Evolutionary conservation across 2,329 filamentous ascomycete species (phyloP).

Genomic region (Penicillium sp.): DNA sequence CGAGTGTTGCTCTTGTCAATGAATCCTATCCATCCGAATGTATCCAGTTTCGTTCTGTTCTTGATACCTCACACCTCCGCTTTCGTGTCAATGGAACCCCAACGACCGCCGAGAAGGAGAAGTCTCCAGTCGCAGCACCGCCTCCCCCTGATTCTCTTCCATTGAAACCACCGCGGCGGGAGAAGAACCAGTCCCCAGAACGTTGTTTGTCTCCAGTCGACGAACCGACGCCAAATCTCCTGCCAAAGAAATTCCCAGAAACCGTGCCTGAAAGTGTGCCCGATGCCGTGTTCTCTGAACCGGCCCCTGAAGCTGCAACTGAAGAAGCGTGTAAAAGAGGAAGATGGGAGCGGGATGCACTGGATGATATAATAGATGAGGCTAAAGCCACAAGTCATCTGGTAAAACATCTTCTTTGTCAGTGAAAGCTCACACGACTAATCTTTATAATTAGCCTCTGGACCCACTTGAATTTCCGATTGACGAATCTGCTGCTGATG

Average conservation of each 20-base stretch:
- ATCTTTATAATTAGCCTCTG: slow-evolving; percentile 28
- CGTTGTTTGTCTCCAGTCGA: slow-evolving; percentile 15
- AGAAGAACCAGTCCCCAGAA: slow-evolving; percentile 16
- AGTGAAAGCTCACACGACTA: not conserved
- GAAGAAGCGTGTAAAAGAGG: slow-evolving; percentile 1
- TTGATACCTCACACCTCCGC: slow-evolving; percentile 60
- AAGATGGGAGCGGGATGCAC: slow-evolving; percentile 49
- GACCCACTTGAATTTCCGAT: slow-evolving; percentile 32
- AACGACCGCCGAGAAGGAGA: slow-evolving; percentile 10
- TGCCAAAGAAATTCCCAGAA: not conserved
- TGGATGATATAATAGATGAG: slow-evolving; percentile 65
- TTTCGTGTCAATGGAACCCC: slow-evolving; percentile 37
- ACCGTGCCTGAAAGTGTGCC: not conserved
- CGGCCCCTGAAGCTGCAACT: slow-evolving; percentile 1
- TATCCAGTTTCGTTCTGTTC: slow-evolving; percentile 56
- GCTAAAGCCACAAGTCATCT: slow-evolving; percentile 62
- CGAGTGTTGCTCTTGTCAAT: slow-evolving; percentile 57
- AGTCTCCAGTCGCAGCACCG: slow-evolving; percentile 11
- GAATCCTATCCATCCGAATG: slow-evolving; percentile 70
- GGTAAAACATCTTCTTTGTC: slow-evolving; percentile 26
- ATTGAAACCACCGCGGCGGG: slow-evolving; percentile 31
- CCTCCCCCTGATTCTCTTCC: slow-evolving; percentile 22
- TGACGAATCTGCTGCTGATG: slow-evolving; percentile 20
- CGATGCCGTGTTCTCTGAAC: not conserved
- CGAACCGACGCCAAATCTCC: not conserved